These are phyloP conservation scores for Sicyos edulis DNA, from an alignment of 306 rosid species.

Conservation along the genomic window DNA sequence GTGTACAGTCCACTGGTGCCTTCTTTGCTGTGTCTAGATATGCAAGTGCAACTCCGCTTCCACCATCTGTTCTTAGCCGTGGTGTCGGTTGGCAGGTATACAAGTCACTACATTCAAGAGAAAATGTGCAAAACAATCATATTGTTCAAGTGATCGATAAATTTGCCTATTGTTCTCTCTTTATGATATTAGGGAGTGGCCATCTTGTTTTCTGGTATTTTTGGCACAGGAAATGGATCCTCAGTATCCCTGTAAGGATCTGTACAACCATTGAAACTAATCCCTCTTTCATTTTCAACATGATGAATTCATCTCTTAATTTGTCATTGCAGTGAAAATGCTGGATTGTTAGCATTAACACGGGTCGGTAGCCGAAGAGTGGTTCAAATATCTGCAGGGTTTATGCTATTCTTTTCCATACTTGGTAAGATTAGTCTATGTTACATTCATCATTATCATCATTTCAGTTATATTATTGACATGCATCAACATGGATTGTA, in stretches of 20 bases:
- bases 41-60: conserved; percentile 89
- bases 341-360: conserved; percentile 86
- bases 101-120: background rate
- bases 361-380: conserved; percentile 97
- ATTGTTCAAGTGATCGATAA: background rate
- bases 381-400: conserved; percentile 86
- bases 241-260: conserved; percentile 80
- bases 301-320: conserved; percentile 9
- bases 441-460: conserved; percentile 2
- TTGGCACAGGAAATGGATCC: conserved; percentile 89
- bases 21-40: conserved; percentile 80
- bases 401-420: conserved; percentile 93
- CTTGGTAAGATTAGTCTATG: conserved; percentile 42
- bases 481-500: background rate
- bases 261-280: background rate
- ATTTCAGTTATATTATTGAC: background rate
- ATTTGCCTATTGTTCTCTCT: background rate
- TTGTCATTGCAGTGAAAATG: conserved; percentile 58
- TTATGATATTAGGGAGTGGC: conserved; percentile 68
- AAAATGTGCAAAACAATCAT: background rate
- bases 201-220: conserved; percentile 76
- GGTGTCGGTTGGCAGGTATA: conserved; percentile 97
- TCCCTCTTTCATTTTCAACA: conserved; percentile 8
- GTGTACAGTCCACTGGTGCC: conserved; percentile 74
- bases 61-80: conserved; percentile 88